These are phyloP conservation scores for Gelatoporia subvermispora DNA, from an alignment of 768 basidiomycete genomes.

Conservation along the genomic window DNA sequence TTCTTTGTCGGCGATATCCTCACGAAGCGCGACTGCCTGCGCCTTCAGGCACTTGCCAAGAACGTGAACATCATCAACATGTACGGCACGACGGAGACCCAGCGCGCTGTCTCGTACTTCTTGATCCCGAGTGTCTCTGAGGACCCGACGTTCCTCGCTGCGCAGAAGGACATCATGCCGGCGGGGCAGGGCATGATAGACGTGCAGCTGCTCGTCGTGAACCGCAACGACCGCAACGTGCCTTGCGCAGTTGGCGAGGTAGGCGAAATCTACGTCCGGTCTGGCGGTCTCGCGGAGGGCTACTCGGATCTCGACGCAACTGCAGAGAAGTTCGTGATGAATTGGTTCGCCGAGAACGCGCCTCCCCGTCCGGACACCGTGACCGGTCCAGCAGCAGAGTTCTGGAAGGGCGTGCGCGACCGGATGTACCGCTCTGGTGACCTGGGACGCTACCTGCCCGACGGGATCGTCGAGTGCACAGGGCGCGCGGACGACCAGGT, in stretches of 20 bases:
- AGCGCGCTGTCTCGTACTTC: conserved; percentile 97
- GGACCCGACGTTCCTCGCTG: conserved; percentile 87
- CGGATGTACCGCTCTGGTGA: conserved; percentile 98
- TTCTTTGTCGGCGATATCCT: conserved; percentile 99
- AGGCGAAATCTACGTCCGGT: conserved; percentile 97
- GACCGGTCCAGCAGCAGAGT: conserved; percentile 66
- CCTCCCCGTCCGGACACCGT: conserved; percentile 67
- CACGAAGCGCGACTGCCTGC: conserved; percentile 95
- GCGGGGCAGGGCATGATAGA: conserved; percentile 97
- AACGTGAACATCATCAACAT: conserved; percentile 98
- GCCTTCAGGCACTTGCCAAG: conserved; percentile 85
- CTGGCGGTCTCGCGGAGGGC: conserved; percentile 92
- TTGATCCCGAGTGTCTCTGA: conserved; percentile 78
- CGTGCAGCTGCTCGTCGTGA: conserved; percentile 95
- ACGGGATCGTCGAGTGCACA: conserved; percentile 93
- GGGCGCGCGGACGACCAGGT: conserved; percentile 98
- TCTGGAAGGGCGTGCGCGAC: conserved; percentile 96
- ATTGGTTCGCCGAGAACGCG: conserved; percentile 73
- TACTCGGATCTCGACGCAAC: conserved; percentile 84
- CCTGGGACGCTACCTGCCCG: conserved; percentile 88
- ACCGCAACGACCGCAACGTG: conserved; percentile 77
- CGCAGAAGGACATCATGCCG: conserved; percentile 96
- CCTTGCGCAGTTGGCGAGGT: conserved; percentile 94
- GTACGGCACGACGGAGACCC: conserved; percentile 99
- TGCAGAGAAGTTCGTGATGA: conserved; percentile 85